Evolutionary conservation across 345 rosid species (phyloP).

Genomic region (Trapa incisa): DNA sequence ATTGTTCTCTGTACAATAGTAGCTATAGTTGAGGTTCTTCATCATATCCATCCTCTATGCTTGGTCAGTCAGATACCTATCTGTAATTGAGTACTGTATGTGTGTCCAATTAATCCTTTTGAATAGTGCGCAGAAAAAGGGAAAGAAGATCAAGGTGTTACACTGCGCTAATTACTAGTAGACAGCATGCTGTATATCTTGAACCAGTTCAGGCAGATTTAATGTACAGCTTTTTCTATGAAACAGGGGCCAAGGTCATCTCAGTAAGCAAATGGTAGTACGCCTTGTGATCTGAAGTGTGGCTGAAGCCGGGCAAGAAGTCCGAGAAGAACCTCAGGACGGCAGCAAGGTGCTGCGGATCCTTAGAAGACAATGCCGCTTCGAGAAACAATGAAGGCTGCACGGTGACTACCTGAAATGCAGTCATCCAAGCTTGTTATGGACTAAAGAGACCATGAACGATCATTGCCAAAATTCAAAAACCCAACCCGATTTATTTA

Average conservation of each 20-base stretch:
- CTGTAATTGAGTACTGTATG: too few relatives aligned
- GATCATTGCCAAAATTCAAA: not conserved
- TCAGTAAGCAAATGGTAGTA: conserved; percentile 55
- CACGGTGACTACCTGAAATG: conserved; percentile 54
- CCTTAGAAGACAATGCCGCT: conserved; percentile 63
- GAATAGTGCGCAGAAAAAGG: too few relatives aligned
- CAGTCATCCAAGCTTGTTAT: not conserved
- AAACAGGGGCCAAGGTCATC: conserved; percentile 35
- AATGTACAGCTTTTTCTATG: conserved; percentile 1
- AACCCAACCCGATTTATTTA: too few relatives aligned
- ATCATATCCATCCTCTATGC: too few relatives aligned
- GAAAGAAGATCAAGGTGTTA: too few relatives aligned
- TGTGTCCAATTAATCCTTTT: too few relatives aligned
- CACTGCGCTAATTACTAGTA: too few relatives aligned
- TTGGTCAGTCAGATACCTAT: too few relatives aligned
- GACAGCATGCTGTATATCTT: too few relatives aligned
- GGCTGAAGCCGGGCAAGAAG: conserved; percentile 56
- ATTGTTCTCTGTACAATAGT: too few relatives aligned
- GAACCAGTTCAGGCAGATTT: too few relatives aligned
- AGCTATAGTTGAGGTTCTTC: too few relatives aligned
- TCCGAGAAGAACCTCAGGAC: conserved; percentile 85
- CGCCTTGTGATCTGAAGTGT: conserved; percentile 42
- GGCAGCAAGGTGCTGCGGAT: conserved; percentile 74
- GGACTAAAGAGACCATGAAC: not conserved
- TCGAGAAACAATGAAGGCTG: conserved; percentile 68